Conservation (phyloP, 352 stramenopile genomes). For the Phytophthora tentaculata region DNA sequence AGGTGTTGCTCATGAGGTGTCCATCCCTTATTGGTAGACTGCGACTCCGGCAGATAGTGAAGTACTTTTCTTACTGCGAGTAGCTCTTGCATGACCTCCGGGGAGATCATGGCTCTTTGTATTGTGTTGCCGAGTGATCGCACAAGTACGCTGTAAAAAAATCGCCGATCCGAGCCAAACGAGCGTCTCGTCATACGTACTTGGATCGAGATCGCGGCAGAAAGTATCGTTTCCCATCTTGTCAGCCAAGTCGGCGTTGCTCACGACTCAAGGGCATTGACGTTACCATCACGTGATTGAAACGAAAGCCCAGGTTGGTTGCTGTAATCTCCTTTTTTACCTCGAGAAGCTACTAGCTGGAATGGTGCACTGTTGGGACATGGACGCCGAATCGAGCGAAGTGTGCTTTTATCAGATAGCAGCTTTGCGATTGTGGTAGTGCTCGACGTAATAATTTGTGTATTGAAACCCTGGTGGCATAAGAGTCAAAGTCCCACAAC, state of each 20-base stretch:
- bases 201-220: conserved; percentile 3
- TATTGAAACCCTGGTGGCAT: background rate
- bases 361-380: no score
- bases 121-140: conserved; percentile 26
- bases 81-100: conserved; percentile 45
- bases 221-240: conserved; percentile 20
- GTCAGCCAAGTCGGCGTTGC: conserved; percentile 14
- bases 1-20: conserved; percentile 38
- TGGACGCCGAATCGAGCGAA: no score
- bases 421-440: no score
- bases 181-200: background rate
- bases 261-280: background rate
- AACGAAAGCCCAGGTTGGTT: background rate
- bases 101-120: conserved; percentile 39
- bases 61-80: conserved; percentile 41
- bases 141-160: conserved; percentile 3
- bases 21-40: conserved; percentile 39
- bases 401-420: no score
- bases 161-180: background rate
- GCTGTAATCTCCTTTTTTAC: no score
- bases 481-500: no score
- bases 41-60: conserved; percentile 46
- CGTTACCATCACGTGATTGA: background rate
- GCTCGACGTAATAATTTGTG: background rate
- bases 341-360: no score